These are phyloP conservation scores for Boletus subcaerulescens DNA, from an alignment of 768 basidiomycete genomes.

Conservation along the genomic window DNA sequence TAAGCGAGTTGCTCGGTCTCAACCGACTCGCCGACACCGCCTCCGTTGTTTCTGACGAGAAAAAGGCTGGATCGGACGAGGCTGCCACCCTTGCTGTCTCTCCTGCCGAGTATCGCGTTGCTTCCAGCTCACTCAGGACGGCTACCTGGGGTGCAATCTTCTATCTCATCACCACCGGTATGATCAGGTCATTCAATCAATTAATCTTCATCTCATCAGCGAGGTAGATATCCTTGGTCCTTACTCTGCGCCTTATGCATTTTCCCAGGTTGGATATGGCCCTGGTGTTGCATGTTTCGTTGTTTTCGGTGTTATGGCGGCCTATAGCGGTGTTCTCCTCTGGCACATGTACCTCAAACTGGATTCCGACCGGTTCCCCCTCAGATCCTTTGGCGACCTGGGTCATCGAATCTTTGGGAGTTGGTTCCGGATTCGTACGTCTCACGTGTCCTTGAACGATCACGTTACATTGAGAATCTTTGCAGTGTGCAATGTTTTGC, in stretches of 20 bases:
- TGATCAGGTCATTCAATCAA: not conserved
- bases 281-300: slow-evolving; percentile 40
- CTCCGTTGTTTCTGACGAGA: slow-evolving; percentile 33
- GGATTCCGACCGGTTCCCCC: slow-evolving; percentile 54
- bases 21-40: slow-evolving; percentile 21
- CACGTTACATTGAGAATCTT: not conserved
- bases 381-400: slow-evolving; percentile 49
- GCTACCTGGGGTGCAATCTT: slow-evolving; percentile 52
- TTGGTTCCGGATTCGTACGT: slow-evolving; percentile 39
- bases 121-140: slow-evolving; percentile 46
- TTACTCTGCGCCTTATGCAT: slow-evolving; percentile 56
- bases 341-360: slow-evolving; percentile 55
- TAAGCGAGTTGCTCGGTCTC: slow-evolving; percentile 20
- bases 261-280: slow-evolving; percentile 61
- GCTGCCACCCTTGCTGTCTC: slow-evolving; percentile 23
- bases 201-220: slow-evolving; percentile 6
- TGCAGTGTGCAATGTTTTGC: slow-evolving; percentile 44
- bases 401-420: slow-evolving; percentile 53
- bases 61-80: slow-evolving; percentile 15
- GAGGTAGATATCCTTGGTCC: slow-evolving; percentile 54
- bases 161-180: slow-evolving; percentile 53
- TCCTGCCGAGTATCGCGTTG: slow-evolving; percentile 34
- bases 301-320: slow-evolving; percentile 38
- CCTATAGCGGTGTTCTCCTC: slow-evolving; percentile 54
- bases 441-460: not conserved